These are phyloP conservation scores for Diaporthe longicolla DNA, from an alignment of 2,329 filamentous ascomycete species.

Conservation along the genomic window DNA sequence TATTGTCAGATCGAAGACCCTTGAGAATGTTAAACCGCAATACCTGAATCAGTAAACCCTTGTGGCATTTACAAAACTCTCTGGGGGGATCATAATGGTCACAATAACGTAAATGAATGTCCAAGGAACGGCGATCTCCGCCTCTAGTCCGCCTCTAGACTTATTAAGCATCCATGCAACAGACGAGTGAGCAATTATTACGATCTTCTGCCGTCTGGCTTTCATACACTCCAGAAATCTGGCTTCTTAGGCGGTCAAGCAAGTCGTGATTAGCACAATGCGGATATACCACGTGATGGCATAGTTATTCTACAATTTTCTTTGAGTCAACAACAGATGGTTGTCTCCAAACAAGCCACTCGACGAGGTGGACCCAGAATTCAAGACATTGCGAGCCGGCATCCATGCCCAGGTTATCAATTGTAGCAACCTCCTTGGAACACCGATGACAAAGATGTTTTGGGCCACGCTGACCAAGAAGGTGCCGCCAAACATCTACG, in stretches of 20 bases:
- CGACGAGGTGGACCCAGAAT: neutral
- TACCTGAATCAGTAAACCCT: no score
- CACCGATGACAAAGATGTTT: conserved; percentile 42
- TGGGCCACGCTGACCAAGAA: conserved; percentile 44
- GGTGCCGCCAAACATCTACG: conserved; percentile 44
- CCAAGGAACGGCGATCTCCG: no score
- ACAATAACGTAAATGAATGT: neutral
- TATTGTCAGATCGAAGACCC: no score
- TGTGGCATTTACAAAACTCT: no score
- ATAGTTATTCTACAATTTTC: conserved; percentile 10
- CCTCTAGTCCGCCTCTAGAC: no score
- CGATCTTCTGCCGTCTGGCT: neutral
- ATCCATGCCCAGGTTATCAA: neutral
- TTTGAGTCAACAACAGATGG: neutral
- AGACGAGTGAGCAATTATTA: neutral
- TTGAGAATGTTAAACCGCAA: no score
- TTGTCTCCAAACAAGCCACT: neutral
- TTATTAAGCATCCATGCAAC: no score
- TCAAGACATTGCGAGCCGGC: neutral
- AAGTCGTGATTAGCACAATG: conserved; percentile 4
- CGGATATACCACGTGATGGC: conserved; percentile 2
- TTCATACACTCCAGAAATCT: conserved; percentile 6
- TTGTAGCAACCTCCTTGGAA: neutral
- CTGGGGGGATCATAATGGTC: no score
- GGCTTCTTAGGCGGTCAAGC: conserved; percentile 1